Evolutionary conservation across 2,329 filamentous ascomycete species (phyloP), one percentile per base, ranked within the genome.

Genomic region (Xylariaceae sp.): DNA sequence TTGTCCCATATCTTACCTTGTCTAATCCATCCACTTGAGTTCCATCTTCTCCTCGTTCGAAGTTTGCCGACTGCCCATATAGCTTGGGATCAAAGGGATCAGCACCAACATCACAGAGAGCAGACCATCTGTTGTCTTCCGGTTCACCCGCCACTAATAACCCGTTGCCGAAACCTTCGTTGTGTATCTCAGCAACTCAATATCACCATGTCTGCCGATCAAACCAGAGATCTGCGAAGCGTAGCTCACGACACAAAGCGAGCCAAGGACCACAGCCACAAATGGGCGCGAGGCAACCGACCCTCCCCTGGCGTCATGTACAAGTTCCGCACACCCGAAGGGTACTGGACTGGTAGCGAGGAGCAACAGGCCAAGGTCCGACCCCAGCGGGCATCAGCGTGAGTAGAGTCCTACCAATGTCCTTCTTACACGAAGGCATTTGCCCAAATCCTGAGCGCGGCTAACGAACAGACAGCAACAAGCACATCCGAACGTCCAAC

Each of bases 141-240:
- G 43, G 45, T 11, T 37, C 29, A 32, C 4, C 32, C 9, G 11
- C 3, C 12, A 29, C 7, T 42, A 30, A 42, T 19, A 19, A 19
- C 19, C 42, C 29, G 29, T 8, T 32, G 19, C 27, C 42, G 3
- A 6, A 6, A 40, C 7, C 30, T 35, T 35, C 35, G n/a, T 35
- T 35, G n/a, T 8, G 31, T 34, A 32, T 32, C 37, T 30, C 30
- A 2, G 58, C 47, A 19, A 19, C 37, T 31, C n/a, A 6, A 26
- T 26, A 40, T 9, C 30, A 31, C 19, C 54, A 69, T 69, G 67
- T 62, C 65, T 56, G 66, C 65, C 53, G 63, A 67, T 41, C 62
- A 64, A 42, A 56, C 62, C 47, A 73, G 74, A 54, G 75, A 77
- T 62, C 62, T 78, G 39, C 75, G 75, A 67, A 72, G 73, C 65